Conservation (phyloP, 1,284 basidiomycete species). For the Fomitopsis pinicola region DNA sequence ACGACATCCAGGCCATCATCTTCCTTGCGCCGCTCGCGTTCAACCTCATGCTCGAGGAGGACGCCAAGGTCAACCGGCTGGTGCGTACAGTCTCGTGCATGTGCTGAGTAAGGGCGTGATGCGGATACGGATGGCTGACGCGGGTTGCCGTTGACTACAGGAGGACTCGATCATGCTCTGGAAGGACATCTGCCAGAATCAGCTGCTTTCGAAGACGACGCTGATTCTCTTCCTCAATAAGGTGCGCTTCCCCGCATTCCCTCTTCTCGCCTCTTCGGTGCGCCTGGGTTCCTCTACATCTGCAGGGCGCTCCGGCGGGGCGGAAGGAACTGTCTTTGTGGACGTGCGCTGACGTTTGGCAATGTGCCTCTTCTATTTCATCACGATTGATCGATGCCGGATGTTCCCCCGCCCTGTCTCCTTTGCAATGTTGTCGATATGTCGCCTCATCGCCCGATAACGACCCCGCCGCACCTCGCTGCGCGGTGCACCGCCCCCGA, state of each 20-base stretch:
- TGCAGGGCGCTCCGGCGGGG: background rate
- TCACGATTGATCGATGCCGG: too few relatives aligned
- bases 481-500: background rate
- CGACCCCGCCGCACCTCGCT: background rate
- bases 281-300: background rate
- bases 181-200: constrained; percentile 53
- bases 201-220: constrained; percentile 48
- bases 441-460: background rate
- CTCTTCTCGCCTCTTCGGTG: background rate
- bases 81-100: constrained; percentile 17
- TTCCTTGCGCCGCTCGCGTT: constrained; percentile 54
- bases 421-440: background rate
- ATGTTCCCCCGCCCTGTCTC: too few relatives aligned
- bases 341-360: background rate
- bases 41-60: constrained; percentile 59
- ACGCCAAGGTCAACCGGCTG: constrained; percentile 52
- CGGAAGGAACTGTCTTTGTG: background rate
- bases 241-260: constrained; percentile 26
- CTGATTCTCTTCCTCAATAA: constrained; percentile 68
- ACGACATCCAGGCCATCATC: constrained; percentile 45
- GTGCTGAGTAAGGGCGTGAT: background rate
- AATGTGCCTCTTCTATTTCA: background rate
- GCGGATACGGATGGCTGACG: background rate
- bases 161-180: constrained; percentile 58
- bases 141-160: constrained; percentile 7